Conservation (phyloP, 768 basidiomycete genomes). For the Vishniacozyma victoriae region DNA sequence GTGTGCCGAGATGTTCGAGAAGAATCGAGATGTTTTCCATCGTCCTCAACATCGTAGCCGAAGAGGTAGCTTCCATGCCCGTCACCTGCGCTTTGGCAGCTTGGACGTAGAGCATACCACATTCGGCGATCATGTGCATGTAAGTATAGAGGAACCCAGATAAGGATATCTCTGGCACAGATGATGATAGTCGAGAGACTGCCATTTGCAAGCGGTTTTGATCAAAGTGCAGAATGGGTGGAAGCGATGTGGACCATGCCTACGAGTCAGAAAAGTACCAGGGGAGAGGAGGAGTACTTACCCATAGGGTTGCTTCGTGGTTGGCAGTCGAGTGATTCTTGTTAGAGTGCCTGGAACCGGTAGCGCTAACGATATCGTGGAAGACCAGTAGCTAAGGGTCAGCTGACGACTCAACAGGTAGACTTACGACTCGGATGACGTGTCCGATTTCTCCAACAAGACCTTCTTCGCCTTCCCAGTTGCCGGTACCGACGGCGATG, state of each 20-base stretch:
- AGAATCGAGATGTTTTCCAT: conserved; percentile 44
- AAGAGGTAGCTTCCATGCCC: background rate
- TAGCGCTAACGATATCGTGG: conserved; percentile 42
- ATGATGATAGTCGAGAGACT: conserved; percentile 23
- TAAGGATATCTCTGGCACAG: conserved; percentile 22
- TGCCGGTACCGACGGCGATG: conserved; percentile 17
- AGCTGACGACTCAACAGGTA: background rate
- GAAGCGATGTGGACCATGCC: conserved; percentile 40
- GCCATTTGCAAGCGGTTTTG: conserved; percentile 30
- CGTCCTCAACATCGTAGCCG: conserved; percentile 33
- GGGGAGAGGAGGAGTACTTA: no score
- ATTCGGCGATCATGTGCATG: conserved; percentile 45
- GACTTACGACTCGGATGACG: conserved; percentile 41
- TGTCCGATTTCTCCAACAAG: conserved; percentile 44
- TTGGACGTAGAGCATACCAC: conserved; percentile 46
- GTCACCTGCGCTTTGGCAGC: conserved; percentile 24
- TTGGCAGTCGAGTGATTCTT: no score
- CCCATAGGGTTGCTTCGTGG: no score
- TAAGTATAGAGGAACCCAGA: conserved; percentile 40
- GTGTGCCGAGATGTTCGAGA: conserved; percentile 33
- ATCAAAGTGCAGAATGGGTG: conserved; percentile 37
- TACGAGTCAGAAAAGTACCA: conserved; percentile 20
- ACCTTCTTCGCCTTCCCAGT: conserved; percentile 33
- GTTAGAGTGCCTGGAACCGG: no score
- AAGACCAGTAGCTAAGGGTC: conserved; percentile 37